These are phyloP conservation scores for Diaporthe sp. DNA, from an alignment of 2,329 filamentous ascomycete species.

Conservation along the genomic window DNA sequence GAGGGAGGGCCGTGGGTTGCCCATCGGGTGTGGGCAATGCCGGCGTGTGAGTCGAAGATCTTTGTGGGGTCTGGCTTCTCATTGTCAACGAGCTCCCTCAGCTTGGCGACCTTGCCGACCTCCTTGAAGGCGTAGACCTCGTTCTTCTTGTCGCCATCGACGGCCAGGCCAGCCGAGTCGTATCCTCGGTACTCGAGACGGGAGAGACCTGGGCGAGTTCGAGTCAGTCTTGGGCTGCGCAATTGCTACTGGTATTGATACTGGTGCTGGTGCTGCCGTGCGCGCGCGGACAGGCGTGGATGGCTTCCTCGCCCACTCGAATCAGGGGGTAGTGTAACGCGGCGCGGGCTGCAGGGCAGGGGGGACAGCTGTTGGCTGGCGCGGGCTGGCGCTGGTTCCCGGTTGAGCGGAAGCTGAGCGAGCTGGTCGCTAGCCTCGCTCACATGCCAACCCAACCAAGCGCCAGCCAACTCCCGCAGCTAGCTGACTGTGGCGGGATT, in stretches of 20 bases:
- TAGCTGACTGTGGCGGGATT: slow-evolving; percentile 37
- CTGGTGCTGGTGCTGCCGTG: background rate
- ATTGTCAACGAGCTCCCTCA: slow-evolving; percentile 92
- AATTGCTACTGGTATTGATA: background rate
- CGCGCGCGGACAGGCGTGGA: background rate
- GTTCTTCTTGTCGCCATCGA: slow-evolving; percentile 99
- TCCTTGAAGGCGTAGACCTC: slow-evolving; percentile 98
- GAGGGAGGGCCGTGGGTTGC: slow-evolving; percentile 97
- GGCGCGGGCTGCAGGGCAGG: slow-evolving; percentile 1
- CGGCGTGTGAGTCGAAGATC: slow-evolving; percentile 97
- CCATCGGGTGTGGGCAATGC: slow-evolving; percentile 99
- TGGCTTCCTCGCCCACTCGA: background rate
- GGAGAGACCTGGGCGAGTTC: slow-evolving; percentile 76
- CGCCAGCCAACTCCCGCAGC: slow-evolving; percentile 2
- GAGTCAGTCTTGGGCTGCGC: slow-evolving; percentile 46
- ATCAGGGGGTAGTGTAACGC: slow-evolving; percentile 27
- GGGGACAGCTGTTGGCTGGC: slow-evolving; percentile 5
- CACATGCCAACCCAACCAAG: slow-evolving; percentile 19
- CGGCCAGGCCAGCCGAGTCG: slow-evolving; percentile 94
- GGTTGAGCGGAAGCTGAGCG: slow-evolving; percentile 23
- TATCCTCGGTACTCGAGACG: slow-evolving; percentile 99
- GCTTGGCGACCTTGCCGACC: slow-evolving; percentile 98
- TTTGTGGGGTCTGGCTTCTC: slow-evolving; percentile 88
- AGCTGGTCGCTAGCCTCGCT: slow-evolving; percentile 32
- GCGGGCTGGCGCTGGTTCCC: slow-evolving; percentile 14